Evolutionary conservation across 768 basidiomycete species (phyloP).

Genomic region (Agaricus subrufescens): DNA sequence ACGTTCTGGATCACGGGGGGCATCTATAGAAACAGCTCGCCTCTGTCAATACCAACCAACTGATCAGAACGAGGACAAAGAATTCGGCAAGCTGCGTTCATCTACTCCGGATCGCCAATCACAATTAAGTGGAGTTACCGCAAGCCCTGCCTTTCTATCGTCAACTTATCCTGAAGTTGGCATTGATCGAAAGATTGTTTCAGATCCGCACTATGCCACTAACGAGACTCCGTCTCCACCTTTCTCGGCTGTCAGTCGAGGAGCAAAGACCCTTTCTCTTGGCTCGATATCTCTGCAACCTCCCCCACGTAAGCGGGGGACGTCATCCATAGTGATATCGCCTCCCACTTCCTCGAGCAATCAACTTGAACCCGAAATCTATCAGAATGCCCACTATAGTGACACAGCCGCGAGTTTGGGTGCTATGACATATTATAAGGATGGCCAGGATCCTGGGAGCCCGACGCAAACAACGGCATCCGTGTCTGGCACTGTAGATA

Average conservation of each 20-base stretch:
- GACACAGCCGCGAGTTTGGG: conserved; percentile 5
- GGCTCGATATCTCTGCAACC: conserved; percentile 39
- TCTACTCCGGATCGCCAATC: conserved; percentile 27
- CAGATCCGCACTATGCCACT: conserved; percentile 18
- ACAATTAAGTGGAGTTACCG: conserved; percentile 18
- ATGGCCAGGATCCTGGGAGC: conserved; percentile 8
- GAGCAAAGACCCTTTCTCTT: conserved; percentile 27
- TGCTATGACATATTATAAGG: conserved; percentile 4
- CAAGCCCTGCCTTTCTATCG: conserved; percentile 28
- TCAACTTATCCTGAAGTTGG: conserved; percentile 25
- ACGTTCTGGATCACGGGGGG: conserved; percentile 50
- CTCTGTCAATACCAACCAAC: conserved; percentile 21
- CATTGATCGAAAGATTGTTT: conserved; percentile 31
- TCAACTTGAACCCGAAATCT: conserved; percentile 14
- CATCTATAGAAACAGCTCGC: conserved; percentile 35
- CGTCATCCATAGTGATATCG: conserved; percentile 16
- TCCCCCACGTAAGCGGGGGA: conserved; percentile 47
- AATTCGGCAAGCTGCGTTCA: conserved; percentile 45
- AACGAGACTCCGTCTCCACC: conserved; percentile 24
- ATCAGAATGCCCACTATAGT: conserved; percentile 7
- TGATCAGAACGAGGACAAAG: conserved; percentile 34
- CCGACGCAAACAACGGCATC: conserved; percentile 20
- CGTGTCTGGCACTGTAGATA: conserved; percentile 32
- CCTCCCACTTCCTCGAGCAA: not conserved
- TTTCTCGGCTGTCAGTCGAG: conserved; percentile 19